A percentile compares a stretch with the other conserved stretches of the same genome.
These are phyloP conservation scores for Calonectria fujianensis DNA, from an alignment of 2,329 filamentous ascomycete species.

Conservation along the genomic window DNA sequence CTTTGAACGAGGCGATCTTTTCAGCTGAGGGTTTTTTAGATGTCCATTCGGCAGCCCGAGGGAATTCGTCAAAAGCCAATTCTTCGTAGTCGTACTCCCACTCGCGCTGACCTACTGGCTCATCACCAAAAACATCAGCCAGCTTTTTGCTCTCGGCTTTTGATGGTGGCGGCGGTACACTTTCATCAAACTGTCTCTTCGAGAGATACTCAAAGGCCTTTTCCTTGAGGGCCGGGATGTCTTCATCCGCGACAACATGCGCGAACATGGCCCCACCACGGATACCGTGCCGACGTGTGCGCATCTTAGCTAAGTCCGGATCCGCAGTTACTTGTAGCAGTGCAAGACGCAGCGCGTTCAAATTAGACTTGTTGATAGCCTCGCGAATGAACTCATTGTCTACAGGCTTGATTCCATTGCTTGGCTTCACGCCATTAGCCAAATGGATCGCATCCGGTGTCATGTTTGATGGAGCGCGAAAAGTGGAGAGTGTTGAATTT, in stretches of 20 bases:
- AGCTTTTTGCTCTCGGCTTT: constrained; percentile 23
- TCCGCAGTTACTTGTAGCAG: constrained; percentile 24
- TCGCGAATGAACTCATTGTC: constrained; percentile 19
- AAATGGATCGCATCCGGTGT: background rate
- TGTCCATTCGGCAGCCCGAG: constrained; percentile 27
- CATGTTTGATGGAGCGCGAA: background rate
- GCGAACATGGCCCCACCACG: constrained; percentile 32
- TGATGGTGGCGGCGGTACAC: constrained; percentile 12
- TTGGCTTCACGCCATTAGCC: background rate
- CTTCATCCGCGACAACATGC: constrained; percentile 17
- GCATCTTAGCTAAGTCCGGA: constrained; percentile 30
- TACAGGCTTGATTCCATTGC: constrained; percentile 10
- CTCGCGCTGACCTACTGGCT: constrained; percentile 18
- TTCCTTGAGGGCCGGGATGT: constrained; percentile 16
- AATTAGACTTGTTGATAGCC: constrained; percentile 26
- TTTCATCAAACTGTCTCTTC: background rate
- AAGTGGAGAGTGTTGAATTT: background rate
- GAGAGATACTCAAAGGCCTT: constrained; percentile 26
- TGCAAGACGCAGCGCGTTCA: constrained; percentile 29
- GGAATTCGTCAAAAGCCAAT: constrained; percentile 30
- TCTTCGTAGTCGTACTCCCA: constrained; percentile 37
- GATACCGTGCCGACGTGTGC: constrained; percentile 12
- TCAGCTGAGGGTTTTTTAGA: constrained; percentile 29
- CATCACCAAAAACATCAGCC: constrained; percentile 26
- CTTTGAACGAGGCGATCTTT: constrained; percentile 30